Conservation (phyloP, 805 yeast genomes). For the Myxozyma kluyveri region DNA sequence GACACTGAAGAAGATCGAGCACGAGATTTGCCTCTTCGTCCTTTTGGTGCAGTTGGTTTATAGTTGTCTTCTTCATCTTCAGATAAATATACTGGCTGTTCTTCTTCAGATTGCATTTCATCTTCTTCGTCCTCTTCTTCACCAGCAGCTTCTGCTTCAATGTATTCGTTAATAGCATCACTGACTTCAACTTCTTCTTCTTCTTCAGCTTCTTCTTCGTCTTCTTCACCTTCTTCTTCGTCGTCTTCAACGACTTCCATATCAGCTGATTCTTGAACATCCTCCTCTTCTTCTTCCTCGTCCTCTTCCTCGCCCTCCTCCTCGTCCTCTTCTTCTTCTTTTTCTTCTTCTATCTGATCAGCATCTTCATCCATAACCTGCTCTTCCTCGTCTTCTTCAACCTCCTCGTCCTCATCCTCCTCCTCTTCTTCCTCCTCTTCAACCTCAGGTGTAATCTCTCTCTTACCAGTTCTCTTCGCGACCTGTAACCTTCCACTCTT, state of each 20-base stretch:
- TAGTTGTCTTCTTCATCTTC: slow-evolving; percentile 5
- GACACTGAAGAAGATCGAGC: too few species aligned
- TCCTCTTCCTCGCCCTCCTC: slow-evolving; percentile 9
- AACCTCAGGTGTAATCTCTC: background rate
- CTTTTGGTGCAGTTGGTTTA: slow-evolving; percentile 1
- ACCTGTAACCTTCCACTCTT: too few species aligned
- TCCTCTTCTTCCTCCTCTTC: background rate
- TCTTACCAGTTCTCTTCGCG: slow-evolving; percentile 4
- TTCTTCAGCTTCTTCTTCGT: slow-evolving; percentile 10
- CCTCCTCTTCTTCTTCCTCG: slow-evolving; percentile 5
- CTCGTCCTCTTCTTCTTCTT: slow-evolving; percentile 12
- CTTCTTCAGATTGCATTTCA: background rate
- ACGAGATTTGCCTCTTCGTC: background rate
- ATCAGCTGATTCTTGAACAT: slow-evolving; percentile 2
- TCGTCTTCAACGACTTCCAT: slow-evolving; percentile 10
- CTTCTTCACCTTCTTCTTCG: slow-evolving; percentile 6
- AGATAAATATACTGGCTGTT: background rate
- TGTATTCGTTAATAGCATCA: slow-evolving; percentile 6
- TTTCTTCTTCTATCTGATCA: background rate
- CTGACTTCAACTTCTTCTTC: slow-evolving; percentile 7
- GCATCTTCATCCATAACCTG: too few species aligned
- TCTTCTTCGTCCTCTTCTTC: slow-evolving; percentile 7
- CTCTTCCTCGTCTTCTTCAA: background rate
- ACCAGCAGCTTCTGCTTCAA: slow-evolving; percentile 2
- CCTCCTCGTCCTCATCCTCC: slow-evolving; percentile 1